Evolutionary conservation across 768 basidiomycete genomes (phyloP).

Genomic region (Piloderma croceum): DNA sequence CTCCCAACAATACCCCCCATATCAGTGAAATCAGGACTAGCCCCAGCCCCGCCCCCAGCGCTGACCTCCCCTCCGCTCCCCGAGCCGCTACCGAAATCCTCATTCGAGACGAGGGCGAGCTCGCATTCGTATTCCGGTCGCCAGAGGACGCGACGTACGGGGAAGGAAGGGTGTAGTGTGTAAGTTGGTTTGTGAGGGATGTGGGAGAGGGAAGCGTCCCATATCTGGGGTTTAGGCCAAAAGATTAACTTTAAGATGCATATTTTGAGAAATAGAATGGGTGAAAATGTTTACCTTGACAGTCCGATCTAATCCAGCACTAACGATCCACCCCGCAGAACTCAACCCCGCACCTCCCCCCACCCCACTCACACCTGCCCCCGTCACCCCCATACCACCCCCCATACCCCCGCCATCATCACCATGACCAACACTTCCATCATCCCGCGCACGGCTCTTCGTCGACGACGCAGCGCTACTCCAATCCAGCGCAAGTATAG

Average conservation of each 20-base stretch:
- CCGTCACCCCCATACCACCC: too few species aligned
- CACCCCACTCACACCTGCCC: too few species aligned
- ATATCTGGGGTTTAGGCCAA: conserved; percentile 48
- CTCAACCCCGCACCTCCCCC: too few species aligned
- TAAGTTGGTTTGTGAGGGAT: conserved; percentile 63
- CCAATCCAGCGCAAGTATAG: conserved; percentile 76
- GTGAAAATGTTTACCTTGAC: conserved; percentile 47
- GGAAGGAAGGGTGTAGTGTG: conserved; percentile 67
- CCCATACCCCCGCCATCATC: conserved; percentile 5
- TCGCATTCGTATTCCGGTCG: conserved; percentile 74
- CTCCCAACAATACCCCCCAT: too few species aligned
- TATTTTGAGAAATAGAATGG: neutral
- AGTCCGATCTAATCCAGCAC: conserved; percentile 71
- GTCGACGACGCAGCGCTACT: conserved; percentile 30
- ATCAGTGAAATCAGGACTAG: conserved; percentile 19
- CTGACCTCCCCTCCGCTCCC: too few species aligned
- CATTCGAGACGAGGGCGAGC: conserved; percentile 65
- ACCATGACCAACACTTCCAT: too few species aligned
- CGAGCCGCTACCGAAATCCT: conserved; percentile 44
- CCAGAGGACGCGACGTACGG: conserved; percentile 71
- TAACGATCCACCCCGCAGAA: conserved; percentile 74
- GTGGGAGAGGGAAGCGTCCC: conserved; percentile 59
- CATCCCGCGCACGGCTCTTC: too few species aligned
- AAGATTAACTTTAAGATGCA: too few species aligned
- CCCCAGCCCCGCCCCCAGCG: too few species aligned